phyloP scores from a whole-genome alignment of 1,284 basidiomycete species.

The Ustilago lituana region DNA sequence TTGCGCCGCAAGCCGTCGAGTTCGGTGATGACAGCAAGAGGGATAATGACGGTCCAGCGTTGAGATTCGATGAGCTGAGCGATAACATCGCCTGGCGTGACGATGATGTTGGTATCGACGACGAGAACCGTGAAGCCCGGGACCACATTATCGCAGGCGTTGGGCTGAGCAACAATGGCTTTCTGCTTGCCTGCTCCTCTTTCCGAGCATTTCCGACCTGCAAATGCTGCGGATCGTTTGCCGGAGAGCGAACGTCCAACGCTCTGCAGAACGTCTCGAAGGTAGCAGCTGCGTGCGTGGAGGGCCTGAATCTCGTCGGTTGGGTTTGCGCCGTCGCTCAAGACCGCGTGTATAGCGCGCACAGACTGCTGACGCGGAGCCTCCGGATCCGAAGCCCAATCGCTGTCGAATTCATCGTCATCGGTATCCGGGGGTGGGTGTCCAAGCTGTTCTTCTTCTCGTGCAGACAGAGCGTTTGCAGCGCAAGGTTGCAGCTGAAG shows the following conservation, averaged over 20 bases:
- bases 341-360: background rate
- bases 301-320: conserved; percentile 72
- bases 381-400: conserved; percentile 20
- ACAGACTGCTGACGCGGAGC: background rate
- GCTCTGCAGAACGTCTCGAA: conserved; percentile 25
- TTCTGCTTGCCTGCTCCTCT: conserved; percentile 54
- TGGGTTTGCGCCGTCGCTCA: conserved; percentile 3
- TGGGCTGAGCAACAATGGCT: conserved; percentile 15
- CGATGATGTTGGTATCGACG: conserved; percentile 90
- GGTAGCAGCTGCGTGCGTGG: conserved; percentile 61
- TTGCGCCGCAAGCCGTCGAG: conserved; percentile 86
- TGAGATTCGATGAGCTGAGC: conserved; percentile 79
- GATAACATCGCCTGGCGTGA: conserved; percentile 68
- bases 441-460: conserved; percentile 45
- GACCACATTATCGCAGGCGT: conserved; percentile 70
- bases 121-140: conserved; percentile 90
- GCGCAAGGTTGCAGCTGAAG: conserved; percentile 11
- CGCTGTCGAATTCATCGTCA: conserved; percentile 41
- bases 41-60: conserved; percentile 87
- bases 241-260: conserved; percentile 5
- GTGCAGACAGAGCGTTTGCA: background rate
- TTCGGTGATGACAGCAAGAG: conserved; percentile 84
- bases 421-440: conserved; percentile 15
- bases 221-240: conserved; percentile 61
- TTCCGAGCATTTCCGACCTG: conserved; percentile 18